Conservation (phyloP, 2,329 filamentous ascomycete genomes). For the Penicillium thymicola region DNA sequence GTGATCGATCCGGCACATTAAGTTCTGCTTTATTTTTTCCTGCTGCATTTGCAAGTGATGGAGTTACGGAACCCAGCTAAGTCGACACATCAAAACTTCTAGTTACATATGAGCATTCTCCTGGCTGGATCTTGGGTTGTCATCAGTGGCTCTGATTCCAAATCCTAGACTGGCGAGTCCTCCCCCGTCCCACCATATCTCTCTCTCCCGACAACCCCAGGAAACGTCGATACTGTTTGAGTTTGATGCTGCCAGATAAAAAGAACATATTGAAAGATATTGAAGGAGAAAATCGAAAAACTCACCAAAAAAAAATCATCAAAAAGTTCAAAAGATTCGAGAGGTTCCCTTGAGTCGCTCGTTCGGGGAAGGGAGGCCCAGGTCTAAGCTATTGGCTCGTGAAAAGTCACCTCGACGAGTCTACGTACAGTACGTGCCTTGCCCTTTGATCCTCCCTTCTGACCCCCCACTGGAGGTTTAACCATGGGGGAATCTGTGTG, state of each 20-base stretch:
- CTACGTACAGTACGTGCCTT: conserved; percentile 19
- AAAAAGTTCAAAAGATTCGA: neutral
- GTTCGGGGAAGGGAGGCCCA: neutral
- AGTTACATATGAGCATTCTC: conserved; percentile 28
- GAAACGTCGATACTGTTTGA: conserved; percentile 7
- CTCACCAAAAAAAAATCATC: neutral
- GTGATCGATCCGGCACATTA: conserved; percentile 35
- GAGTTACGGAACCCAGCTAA: conserved; percentile 35
- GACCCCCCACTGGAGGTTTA: conserved; percentile 2
- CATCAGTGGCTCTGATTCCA: conserved; percentile 33
- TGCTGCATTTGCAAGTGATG: conserved; percentile 9
- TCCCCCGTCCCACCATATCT: neutral
- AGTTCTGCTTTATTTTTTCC: conserved; percentile 5
- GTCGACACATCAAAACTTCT: conserved; percentile 35
- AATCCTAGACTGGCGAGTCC: conserved; percentile 29
- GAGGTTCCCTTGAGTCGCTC: neutral
- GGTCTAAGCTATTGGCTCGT: conserved; percentile 1
- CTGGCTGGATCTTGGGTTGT: conserved; percentile 20
- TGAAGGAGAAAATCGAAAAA: neutral
- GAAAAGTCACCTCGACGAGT: conserved; percentile 12
- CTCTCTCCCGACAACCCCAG: neutral
- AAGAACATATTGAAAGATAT: neutral
- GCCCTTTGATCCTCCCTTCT: conserved; percentile 11
- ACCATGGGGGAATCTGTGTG: conserved; percentile 1
- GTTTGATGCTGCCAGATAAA: neutral